Conservation (phyloP, 108 stramenopile species). For the Licmophora abbreviata region DNA sequence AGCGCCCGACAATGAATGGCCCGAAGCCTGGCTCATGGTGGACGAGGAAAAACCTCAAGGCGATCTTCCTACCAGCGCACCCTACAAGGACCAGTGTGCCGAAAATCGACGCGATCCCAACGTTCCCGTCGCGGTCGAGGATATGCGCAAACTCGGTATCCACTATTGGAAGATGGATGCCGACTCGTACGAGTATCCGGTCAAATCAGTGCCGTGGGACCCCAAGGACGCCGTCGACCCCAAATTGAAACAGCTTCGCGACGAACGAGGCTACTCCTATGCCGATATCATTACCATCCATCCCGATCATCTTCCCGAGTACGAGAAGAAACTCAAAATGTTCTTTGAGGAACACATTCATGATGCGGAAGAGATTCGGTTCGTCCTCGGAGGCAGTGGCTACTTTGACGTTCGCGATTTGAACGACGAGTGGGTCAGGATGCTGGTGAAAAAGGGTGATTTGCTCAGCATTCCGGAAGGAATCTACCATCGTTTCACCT, state of each 20-base stretch:
- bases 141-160: slow-evolving; percentile 55
- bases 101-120: slow-evolving; percentile 59
- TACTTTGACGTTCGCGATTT: slow-evolving; percentile 92
- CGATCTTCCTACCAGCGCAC: too few species aligned
- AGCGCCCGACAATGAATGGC: slow-evolving; percentile 38
- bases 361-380: slow-evolving; percentile 96
- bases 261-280: slow-evolving; percentile 66
- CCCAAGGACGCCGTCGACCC: slow-evolving; percentile 76
- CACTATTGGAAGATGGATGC: slow-evolving; percentile 84
- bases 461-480: slow-evolving; percentile 94
- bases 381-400: slow-evolving; percentile 74
- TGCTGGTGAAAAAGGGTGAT: slow-evolving; percentile 90
- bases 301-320: slow-evolving; percentile 85
- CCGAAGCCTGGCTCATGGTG: slow-evolving; percentile 72
- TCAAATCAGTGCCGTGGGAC: slow-evolving; percentile 78
- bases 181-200: slow-evolving; percentile 56
- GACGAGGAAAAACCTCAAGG: too few species aligned
- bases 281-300: slow-evolving; percentile 89
- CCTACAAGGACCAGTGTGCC: slow-evolving; percentile 57
- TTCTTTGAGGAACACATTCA: slow-evolving; percentile 98
- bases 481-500: slow-evolving; percentile 80
- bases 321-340: slow-evolving; percentile 84
- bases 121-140: slow-evolving; percentile 45
- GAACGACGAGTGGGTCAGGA: slow-evolving; percentile 83
- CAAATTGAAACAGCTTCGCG: slow-evolving; percentile 49